Evolutionary conservation across 2,329 filamentous ascomycete species (phyloP).

Genomic region (Aspergillus sp.): DNA sequence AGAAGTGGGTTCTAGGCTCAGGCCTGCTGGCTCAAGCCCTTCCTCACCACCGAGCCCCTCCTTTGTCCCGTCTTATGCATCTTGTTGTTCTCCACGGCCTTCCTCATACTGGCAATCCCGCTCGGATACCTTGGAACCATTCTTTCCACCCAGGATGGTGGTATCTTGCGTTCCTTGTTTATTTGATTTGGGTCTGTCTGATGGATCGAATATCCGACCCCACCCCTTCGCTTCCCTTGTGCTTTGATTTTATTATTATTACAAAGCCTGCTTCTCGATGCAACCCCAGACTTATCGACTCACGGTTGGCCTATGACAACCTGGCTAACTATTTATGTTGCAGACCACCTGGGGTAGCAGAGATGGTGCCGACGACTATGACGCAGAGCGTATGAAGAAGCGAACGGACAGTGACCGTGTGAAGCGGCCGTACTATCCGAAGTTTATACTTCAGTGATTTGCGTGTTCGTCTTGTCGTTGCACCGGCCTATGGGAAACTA

Average conservation of each 20-base stretch:
- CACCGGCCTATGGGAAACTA: not conserved
- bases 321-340: conserved; percentile 3
- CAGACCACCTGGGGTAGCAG: conserved; percentile 96
- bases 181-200: not conserved
- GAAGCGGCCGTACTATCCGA: conserved; percentile 33
- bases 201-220: too few species aligned
- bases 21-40: not conserved
- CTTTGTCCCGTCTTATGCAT: not conserved
- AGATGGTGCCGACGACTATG: conserved; percentile 84
- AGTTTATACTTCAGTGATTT: conserved; percentile 29
- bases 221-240: too few species aligned
- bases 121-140: not conserved
- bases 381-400: conserved; percentile 65
- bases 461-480: not conserved
- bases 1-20: conserved; percentile 6
- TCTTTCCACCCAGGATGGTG: not conserved
- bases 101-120: not conserved
- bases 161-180: not conserved
- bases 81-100: not conserved
- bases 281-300: too few species aligned
- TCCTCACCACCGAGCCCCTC: not conserved
- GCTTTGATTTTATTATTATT: too few species aligned
- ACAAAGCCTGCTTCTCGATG: too few species aligned
- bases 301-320: not conserved
- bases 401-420: conserved; percentile 35